Percentiles rank a stretch among this genome's conserved stretches.
Evolutionary conservation across 1,284 basidiomycete species (phyloP).

Genomic region (Cerioporus squamosus): DNA sequence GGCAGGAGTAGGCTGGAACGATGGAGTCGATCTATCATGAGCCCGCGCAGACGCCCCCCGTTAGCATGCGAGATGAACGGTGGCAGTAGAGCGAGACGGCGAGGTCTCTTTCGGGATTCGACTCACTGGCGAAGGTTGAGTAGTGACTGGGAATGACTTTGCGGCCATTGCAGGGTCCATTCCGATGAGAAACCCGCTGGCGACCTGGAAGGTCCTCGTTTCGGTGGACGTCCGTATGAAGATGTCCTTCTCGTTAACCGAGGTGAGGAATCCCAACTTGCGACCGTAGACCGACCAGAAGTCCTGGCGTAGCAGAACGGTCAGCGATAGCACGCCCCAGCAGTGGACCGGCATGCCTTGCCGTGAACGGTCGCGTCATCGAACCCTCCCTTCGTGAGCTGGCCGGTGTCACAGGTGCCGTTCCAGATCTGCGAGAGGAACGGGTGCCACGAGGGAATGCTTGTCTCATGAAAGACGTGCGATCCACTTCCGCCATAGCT

Average conservation of each 20-base stretch:
- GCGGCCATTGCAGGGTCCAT: constrained; percentile 47
- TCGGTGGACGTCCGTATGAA: constrained; percentile 50
- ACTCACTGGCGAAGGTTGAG: constrained; percentile 39
- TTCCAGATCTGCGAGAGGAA: constrained; percentile 56
- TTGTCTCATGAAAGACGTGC: constrained; percentile 44
- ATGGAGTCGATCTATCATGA: constrained; percentile 52
- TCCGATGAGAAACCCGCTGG: constrained; percentile 52
- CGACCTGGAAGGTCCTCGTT: constrained; percentile 54
- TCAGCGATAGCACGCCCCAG: not conserved
- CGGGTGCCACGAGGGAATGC: constrained; percentile 41
- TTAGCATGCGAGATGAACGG: not conserved
- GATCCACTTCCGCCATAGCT: constrained; percentile 40
- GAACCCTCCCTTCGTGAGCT: constrained; percentile 53
- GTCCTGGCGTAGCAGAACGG: constrained; percentile 42
- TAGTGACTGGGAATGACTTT: constrained; percentile 45
- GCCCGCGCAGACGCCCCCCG: constrained; percentile 45
- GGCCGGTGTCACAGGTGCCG: constrained; percentile 57
- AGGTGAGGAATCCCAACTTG: constrained; percentile 45
- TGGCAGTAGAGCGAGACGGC: not conserved
- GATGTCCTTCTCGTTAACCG: constrained; percentile 45
- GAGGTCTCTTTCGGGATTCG: too few species aligned
- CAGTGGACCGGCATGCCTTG: constrained; percentile 33
- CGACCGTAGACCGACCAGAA: constrained; percentile 54
- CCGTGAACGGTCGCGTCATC: constrained; percentile 54
- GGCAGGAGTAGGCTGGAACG: constrained; percentile 53